Evolutionary conservation across 176 grass and related monocot species (phyloP).

Genomic region (Rhynchospora pubera): DNA sequence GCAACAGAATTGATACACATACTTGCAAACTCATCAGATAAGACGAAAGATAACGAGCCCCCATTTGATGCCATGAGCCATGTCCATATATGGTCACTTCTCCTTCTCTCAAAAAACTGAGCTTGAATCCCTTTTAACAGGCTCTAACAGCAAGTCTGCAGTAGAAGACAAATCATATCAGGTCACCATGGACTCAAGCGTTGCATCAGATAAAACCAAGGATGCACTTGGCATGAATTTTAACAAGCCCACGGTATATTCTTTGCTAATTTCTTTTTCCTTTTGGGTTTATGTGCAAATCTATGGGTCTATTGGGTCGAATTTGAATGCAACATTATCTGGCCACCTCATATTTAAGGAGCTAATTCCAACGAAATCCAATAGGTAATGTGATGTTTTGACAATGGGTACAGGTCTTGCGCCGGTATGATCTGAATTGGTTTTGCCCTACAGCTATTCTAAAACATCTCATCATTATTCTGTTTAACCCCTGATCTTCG

Average conservation of each 20-base stretch:
- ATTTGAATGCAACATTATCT: no score
- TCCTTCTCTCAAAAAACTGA: constrained; percentile 31
- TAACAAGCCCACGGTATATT: constrained; percentile 6
- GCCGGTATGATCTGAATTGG: no score
- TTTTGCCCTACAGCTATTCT: no score
- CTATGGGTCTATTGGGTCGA: no score
- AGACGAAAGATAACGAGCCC: constrained; percentile 45
- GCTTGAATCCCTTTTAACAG: constrained; percentile 25
- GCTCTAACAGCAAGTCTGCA: constrained; percentile 18
- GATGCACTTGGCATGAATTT: not conserved
- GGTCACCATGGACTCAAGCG: not conserved
- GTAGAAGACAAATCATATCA: not conserved
- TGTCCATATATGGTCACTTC: constrained; percentile 63
- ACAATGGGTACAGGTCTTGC: no score
- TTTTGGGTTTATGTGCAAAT: no score
- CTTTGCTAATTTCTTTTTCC: not conserved
- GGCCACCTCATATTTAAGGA: no score
- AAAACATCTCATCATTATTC: no score
- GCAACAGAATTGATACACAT: constrained; percentile 53
- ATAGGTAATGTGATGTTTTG: no score
- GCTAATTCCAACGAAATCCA: no score
- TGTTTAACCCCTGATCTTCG: no score
- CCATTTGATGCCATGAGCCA: constrained; percentile 30
- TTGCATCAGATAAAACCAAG: constrained; percentile 1
- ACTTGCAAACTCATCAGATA: constrained; percentile 7